Conservation (phyloP, 2,329 filamentous ascomycete species). For the Didymella exigua region DNA sequence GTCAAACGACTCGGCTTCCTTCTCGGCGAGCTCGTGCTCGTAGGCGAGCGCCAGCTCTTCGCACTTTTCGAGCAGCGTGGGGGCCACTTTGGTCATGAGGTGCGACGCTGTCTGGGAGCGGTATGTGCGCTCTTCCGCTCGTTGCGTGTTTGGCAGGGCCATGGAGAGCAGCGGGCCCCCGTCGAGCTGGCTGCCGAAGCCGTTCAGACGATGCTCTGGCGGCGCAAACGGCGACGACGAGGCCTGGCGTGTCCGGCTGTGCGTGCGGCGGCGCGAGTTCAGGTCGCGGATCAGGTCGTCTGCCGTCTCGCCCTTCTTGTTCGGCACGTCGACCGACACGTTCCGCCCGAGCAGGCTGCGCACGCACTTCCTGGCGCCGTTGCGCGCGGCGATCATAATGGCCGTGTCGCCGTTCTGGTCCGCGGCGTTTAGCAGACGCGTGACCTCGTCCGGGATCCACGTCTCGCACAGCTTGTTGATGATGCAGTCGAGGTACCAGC, state of each 20-base stretch:
- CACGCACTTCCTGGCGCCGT: slow-evolving; percentile 79
- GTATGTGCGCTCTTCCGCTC: slow-evolving; percentile 38
- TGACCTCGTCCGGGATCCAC: slow-evolving; percentile 75
- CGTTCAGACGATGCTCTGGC: slow-evolving; percentile 43
- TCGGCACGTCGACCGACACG: slow-evolving; percentile 81
- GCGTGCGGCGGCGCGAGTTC: slow-evolving; percentile 71
- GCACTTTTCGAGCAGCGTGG: slow-evolving; percentile 57
- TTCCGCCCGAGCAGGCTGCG: slow-evolving; percentile 73
- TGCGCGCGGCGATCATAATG: slow-evolving; percentile 83
- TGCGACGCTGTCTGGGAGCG: slow-evolving; percentile 58
- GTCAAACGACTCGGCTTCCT: slow-evolving; percentile 60
- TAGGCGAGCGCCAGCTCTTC: slow-evolving; percentile 58
- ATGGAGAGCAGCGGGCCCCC: slow-evolving; percentile 32
- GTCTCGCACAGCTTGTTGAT: slow-evolving; percentile 84
- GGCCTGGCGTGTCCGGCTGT: slow-evolving; percentile 64
- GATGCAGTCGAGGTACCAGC: slow-evolving; percentile 92
- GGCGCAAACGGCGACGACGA: slow-evolving; percentile 70
- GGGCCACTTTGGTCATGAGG: slow-evolving; percentile 67
- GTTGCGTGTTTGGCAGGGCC: slow-evolving; percentile 31
- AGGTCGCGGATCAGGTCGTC: slow-evolving; percentile 78
- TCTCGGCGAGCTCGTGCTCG: slow-evolving; percentile 76
- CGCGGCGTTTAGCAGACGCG: slow-evolving; percentile 77
- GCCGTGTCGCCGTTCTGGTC: slow-evolving; percentile 91
- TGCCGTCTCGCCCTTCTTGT: slow-evolving; percentile 79
- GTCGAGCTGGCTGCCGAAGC: slow-evolving; percentile 28